Conservation (phyloP, 176 grass and related monocot species). For the Eleusine indica region DNA sequence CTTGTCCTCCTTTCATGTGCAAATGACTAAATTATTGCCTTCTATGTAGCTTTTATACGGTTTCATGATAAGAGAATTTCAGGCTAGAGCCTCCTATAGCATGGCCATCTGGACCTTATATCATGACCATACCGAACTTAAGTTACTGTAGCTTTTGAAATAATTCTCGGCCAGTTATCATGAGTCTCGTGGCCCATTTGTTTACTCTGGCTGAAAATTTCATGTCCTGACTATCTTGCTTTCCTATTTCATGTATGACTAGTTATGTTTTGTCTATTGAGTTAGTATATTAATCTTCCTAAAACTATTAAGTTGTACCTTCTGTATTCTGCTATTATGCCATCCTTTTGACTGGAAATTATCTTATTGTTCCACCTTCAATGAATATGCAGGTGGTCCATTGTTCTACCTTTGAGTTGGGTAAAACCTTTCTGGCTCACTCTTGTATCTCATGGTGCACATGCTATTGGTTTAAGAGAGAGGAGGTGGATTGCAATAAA, state of each 20-base stretch:
- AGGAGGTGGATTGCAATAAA: slow-evolving; percentile 80
- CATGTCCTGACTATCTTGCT: background rate
- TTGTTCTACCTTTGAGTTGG: slow-evolving; percentile 89
- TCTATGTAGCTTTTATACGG: slow-evolving; percentile 8
- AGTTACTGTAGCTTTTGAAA: background rate
- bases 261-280: slow-evolving; percentile 9
- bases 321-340: slow-evolving; percentile 17
- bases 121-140: background rate
- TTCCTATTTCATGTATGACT: slow-evolving; percentile 25
- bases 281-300: slow-evolving; percentile 20
- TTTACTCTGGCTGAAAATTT: slow-evolving; percentile 24
- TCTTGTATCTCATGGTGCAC: slow-evolving; percentile 68
- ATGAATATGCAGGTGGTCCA: slow-evolving; percentile 69
- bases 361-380: slow-evolving; percentile 26
- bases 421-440: slow-evolving; percentile 81
- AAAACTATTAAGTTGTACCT: background rate
- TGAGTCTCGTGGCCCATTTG: background rate
- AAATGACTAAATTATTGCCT: slow-evolving; percentile 22
- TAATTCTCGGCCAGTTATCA: background rate
- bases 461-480: slow-evolving; percentile 83
- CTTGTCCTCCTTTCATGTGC: slow-evolving; percentile 5
- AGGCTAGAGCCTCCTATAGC: background rate
- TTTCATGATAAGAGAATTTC: slow-evolving; percentile 4
- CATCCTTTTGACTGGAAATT: slow-evolving; percentile 22
- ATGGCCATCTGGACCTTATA: slow-evolving; percentile 1